phyloP scores from a whole-genome alignment of 352 stramenopile species.

The Phytophthora niederhauseri region DNA sequence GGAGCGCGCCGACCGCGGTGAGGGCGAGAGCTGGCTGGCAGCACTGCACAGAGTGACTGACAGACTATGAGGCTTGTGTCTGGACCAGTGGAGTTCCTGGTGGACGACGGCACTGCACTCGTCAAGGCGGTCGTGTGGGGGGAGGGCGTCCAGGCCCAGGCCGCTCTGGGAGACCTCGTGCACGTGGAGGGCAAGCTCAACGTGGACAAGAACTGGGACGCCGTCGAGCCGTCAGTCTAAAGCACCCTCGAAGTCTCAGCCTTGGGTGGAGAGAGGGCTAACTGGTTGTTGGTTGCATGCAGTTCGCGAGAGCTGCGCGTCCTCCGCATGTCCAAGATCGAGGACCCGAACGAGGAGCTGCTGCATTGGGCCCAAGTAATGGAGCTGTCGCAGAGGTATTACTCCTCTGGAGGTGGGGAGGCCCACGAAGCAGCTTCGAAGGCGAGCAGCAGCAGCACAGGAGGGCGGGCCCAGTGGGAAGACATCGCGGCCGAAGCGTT shows the following conservation, averaged over 20 bases:
- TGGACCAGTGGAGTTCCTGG: constrained; percentile 62
- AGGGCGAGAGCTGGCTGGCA: neutral
- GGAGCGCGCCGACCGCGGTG: constrained; percentile 59
- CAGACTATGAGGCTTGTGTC: neutral
- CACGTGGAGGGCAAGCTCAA: constrained; percentile 81
- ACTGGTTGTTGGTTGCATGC: neutral
- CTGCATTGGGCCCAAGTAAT: constrained; percentile 69
- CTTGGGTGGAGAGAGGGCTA: neutral
- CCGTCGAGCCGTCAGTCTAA: constrained; percentile 26
- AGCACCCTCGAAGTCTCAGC: neutral
- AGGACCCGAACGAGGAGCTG: constrained; percentile 78
- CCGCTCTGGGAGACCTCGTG: constrained; percentile 70
- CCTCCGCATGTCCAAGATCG: constrained; percentile 47
- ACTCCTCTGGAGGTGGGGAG: constrained; percentile 28
- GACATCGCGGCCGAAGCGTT: constrained; percentile 46
- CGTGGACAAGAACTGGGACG: constrained; percentile 51
- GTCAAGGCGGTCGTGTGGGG: constrained; percentile 65
- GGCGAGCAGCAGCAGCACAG: neutral
- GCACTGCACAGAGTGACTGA: neutral
- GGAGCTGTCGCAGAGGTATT: constrained; percentile 51
- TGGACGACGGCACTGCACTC: constrained; percentile 78
- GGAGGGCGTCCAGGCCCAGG: constrained; percentile 1
- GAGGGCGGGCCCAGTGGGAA: constrained; percentile 41
- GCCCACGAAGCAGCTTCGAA: neutral
- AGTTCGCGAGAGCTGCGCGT: constrained; percentile 67